Percentiles rank a stretch among this genome's conserved stretches.
phyloP scores from a whole-genome alignment of 2,329 filamentous ascomycete genomes.

The Setomelanomma holmii region DNA sequence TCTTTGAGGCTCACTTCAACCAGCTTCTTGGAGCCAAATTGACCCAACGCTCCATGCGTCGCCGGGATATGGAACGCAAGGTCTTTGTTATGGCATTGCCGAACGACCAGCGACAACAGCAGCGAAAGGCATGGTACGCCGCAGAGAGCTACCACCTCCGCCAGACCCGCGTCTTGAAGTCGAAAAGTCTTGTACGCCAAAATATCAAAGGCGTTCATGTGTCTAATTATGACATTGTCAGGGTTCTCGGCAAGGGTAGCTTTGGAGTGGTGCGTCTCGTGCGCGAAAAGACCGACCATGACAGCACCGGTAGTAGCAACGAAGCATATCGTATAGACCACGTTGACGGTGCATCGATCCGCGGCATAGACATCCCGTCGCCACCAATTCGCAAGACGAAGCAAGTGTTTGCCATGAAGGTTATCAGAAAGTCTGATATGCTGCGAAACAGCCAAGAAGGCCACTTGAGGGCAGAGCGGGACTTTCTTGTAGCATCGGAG shows the following conservation, averaged over 20 bases:
- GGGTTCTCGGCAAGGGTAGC: slow-evolving; percentile 88
- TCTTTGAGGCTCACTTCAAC: slow-evolving; percentile 84
- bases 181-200: slow-evolving; percentile 60
- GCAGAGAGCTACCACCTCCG: slow-evolving; percentile 79
- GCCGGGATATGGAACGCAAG: slow-evolving; percentile 67
- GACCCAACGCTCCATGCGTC: slow-evolving; percentile 67
- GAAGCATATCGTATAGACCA: slow-evolving; percentile 16
- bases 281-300: slow-evolving; percentile 62
- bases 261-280: slow-evolving; percentile 93
- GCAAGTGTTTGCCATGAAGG: slow-evolving; percentile 92
- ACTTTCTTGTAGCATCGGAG: slow-evolving; percentile 88
- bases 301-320: slow-evolving; percentile 17
- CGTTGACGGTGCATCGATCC: slow-evolving; percentile 13
- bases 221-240: slow-evolving; percentile 79
- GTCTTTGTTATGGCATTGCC: slow-evolving; percentile 65
- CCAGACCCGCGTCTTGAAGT: slow-evolving; percentile 73
- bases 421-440: slow-evolving; percentile 94
- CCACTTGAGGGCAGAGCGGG: slow-evolving; percentile 87
- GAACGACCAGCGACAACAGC: slow-evolving; percentile 62
- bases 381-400: slow-evolving; percentile 18
- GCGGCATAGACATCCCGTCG: not conserved
- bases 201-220: slow-evolving; percentile 59
- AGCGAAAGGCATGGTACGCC: slow-evolving; percentile 65
- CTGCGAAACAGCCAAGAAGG: slow-evolving; percentile 89
- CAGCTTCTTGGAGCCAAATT: slow-evolving; percentile 64